A percentile compares a stretch with the other conserved stretches of the same genome.
These are phyloP conservation scores for Harrya chromipes DNA, from an alignment of 768 basidiomycete genomes.

Conservation along the genomic window DNA sequence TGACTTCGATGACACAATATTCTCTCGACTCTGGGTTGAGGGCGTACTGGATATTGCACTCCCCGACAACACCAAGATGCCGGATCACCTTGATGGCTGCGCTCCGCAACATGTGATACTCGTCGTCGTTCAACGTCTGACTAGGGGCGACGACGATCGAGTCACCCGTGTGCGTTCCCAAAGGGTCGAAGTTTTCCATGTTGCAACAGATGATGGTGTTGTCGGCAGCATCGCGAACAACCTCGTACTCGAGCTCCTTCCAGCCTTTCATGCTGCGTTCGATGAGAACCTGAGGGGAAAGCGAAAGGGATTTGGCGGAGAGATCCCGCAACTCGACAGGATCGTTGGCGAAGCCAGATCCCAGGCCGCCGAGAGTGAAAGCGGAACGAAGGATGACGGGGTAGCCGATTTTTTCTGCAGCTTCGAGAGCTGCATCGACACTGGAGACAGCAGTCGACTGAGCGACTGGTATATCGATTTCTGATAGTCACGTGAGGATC, in stretches of 20 bases:
- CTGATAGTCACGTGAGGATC: slow-evolving; percentile 5
- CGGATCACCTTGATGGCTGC: slow-evolving; percentile 96
- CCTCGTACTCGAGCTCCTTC: slow-evolving; percentile 99
- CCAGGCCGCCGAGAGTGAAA: slow-evolving; percentile 96
- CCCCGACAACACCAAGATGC: slow-evolving; percentile 88
- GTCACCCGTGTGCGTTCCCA: slow-evolving; percentile 98
- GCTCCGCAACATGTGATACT: slow-evolving; percentile 98
- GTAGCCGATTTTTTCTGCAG: slow-evolving; percentile 90
- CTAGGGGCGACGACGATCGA: slow-evolving; percentile 99
- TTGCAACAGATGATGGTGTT: slow-evolving; percentile 99
- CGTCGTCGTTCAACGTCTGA: slow-evolving; percentile 94
- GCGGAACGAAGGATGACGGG: slow-evolving; percentile 97
- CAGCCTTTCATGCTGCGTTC: slow-evolving; percentile 99
- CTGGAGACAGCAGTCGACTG: slow-evolving; percentile 96
- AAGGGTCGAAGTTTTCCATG: slow-evolving; percentile 99
- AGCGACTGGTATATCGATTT: slow-evolving; percentile 52
- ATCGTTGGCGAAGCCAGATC: slow-evolving; percentile 96
- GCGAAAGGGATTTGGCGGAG: slow-evolving; percentile 83
- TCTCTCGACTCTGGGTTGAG: slow-evolving; percentile 89
- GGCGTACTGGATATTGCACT: slow-evolving; percentile 98
- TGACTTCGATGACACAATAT: slow-evolving; percentile 98
- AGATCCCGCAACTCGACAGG: slow-evolving; percentile 93
- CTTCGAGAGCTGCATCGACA: slow-evolving; percentile 87
- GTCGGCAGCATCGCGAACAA: slow-evolving; percentile 96
- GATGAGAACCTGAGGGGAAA: slow-evolving; percentile 94